phyloP scores from a whole-genome alignment of 768 basidiomycete species.

The Lentinula sp. region DNA sequence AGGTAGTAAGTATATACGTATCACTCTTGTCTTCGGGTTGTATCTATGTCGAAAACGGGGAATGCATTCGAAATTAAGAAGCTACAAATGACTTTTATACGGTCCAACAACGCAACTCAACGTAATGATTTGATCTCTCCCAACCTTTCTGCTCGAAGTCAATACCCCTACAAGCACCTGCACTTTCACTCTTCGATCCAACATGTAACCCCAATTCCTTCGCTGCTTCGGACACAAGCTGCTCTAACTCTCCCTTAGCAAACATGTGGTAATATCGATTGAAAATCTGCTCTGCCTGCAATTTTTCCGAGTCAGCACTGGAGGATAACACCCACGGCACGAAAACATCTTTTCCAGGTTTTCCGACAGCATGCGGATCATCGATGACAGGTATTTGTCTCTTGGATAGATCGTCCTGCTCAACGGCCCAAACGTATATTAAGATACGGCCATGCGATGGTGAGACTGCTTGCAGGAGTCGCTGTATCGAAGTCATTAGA shows the following conservation, averaged over 20 bases:
- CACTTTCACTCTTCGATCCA: slow-evolving; percentile 21
- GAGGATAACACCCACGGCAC: slow-evolving; percentile 74
- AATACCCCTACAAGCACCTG: slow-evolving; percentile 34
- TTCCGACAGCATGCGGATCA: slow-evolving; percentile 8
- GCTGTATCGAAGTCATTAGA: slow-evolving; percentile 26
- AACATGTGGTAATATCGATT: slow-evolving; percentile 98
- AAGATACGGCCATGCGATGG: slow-evolving; percentile 70
- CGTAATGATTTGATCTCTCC: slow-evolving; percentile 87
- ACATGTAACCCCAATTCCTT: slow-evolving; percentile 47
- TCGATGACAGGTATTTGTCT: slow-evolving; percentile 46
- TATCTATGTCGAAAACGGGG: too few species aligned
- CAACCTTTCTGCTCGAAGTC: slow-evolving; percentile 71
- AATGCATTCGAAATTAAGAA: too few species aligned
- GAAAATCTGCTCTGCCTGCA: slow-evolving; percentile 40
- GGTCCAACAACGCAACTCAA: slow-evolving; percentile 67
- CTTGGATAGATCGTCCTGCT: slow-evolving; percentile 85
- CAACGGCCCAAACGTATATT: slow-evolving; percentile 96
- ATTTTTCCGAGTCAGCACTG: not conserved
- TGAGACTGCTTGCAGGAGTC: slow-evolving; percentile 60
- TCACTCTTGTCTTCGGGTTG: too few species aligned
- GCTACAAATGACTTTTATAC: slow-evolving; percentile 3
- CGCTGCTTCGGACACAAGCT: slow-evolving; percentile 61
- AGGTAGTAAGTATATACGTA: too few species aligned
- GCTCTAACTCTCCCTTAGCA: slow-evolving; percentile 65
- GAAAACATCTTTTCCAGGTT: slow-evolving; percentile 64